Percentiles rank a stretch among this genome's conserved stretches.
Evolutionary conservation across 129 eudicot species (phyloP).

Genomic region (Saussurea involucrata): DNA sequence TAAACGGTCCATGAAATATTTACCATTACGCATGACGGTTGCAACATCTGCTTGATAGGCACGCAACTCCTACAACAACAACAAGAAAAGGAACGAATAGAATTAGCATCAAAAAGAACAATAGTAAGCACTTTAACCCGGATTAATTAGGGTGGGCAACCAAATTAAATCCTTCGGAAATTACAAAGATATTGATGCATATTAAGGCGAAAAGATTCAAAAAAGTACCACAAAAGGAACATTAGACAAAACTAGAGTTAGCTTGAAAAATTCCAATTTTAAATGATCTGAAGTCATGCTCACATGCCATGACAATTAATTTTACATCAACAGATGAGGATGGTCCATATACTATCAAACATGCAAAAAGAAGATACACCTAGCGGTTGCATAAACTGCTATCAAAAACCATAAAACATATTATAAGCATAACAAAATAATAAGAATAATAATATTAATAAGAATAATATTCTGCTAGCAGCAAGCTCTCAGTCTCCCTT

Average conservation of each 20-base stretch:
- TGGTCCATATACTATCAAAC: not conserved
- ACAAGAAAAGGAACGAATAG: slow-evolving; percentile 1
- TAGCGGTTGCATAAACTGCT: not conserved
- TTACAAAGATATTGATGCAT: not conserved
- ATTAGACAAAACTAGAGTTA: not conserved
- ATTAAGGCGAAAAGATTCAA: not conserved
- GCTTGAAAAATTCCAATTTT: not conserved
- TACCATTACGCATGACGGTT: slow-evolving; percentile 93
- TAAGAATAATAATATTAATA: no score
- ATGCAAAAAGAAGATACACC: not conserved
- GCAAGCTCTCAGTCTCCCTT: not conserved
- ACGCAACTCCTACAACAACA: slow-evolving; percentile 81
- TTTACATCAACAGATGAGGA: not conserved
- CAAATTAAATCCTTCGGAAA: not conserved
- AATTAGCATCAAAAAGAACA: not conserved
- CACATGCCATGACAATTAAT: not conserved
- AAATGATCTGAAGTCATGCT: not conserved
- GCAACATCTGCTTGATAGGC: slow-evolving; percentile 99
- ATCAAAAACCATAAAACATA: not conserved
- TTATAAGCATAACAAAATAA: not conserved
- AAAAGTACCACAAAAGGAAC: not conserved
- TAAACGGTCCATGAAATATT: not conserved
- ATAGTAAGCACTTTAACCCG: not conserved
- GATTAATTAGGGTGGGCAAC: not conserved
- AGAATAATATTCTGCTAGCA: not conserved